Base-by-base conservation (phyloP, 2,329 filamentous ascomycete species). In the Monosporascus sp. region DNA sequence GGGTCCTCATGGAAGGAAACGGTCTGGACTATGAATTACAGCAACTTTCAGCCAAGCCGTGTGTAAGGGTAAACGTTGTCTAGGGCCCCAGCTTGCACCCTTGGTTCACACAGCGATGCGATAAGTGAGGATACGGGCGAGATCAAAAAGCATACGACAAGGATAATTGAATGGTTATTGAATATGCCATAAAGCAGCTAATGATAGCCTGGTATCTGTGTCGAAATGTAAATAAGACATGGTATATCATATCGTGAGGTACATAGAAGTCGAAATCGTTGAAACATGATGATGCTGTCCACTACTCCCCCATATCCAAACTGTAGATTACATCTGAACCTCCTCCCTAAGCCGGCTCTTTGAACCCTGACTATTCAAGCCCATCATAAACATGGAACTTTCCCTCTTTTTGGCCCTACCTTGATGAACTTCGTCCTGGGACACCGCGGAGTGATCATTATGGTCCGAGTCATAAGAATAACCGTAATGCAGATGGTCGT, bases 321-420 rank as follows among this genome's bases (percentile, higher is more conserved):
- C 51, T 51, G 50, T n/a, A 46, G 5, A 54, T 65, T 57, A 68
- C 61, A 69, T 63, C 60, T 73, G 75, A n/a, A 74, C 74, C 65
- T 82, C 79, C 56, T 83, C 79, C 38, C 79, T 73, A 37, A 82
- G 69, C 11, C 79, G 79, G 58, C 78, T 81, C 63, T 76, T 78
- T 0, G 77, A 79, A 40, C 70, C 69, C 59, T 81, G 79, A 20
- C 76, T 73, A 51, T 73, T 78, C 35, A 81, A 66, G 20, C 72
- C 72, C 54, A 78, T 73, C 64, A 78, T 76, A 55, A 84, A 81
- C 67, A 86, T 81, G 46, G 75, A 73, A 61, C 84, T 87, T 68
- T 87, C 83, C 49, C 84, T 77, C 48, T 81, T 74, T 63, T 76
- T 80, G 41, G 65, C 63, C 60, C 72, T 79, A 56, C 61, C 62